phyloP scores from a whole-genome alignment of 371 early-diverging fungal genomes.

The Apophysomyces variabilis region DNA sequence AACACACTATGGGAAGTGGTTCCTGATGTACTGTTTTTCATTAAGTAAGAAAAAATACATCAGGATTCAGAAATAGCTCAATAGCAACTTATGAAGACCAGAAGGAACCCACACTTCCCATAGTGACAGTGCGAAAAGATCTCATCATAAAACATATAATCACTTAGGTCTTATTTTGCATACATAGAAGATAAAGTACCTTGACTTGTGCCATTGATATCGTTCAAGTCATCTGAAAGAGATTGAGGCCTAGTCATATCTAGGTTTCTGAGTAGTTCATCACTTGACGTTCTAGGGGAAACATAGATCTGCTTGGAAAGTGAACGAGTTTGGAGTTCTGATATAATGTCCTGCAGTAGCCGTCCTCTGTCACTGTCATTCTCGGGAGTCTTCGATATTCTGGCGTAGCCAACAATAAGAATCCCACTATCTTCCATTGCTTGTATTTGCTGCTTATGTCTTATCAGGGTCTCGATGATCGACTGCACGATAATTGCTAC shows the following conservation, averaged over 20 bases:
- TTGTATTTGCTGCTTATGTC: neutral
- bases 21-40: too few relatives aligned
- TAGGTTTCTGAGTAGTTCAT: neutral
- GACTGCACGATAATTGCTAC: neutral
- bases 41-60: too few relatives aligned
- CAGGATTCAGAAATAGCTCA: too few relatives aligned
- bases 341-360: neutral
- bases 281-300: neutral
- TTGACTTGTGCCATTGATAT: neutral
- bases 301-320: neutral
- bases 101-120: too few relatives aligned
- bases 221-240: neutral
- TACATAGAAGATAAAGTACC: neutral
- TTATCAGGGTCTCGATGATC: neutral
- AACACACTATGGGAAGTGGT: neutral
- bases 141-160: neutral
- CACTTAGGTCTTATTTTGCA: neutral
- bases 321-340: neutral
- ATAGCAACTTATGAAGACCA: too few relatives aligned
- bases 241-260: neutral
- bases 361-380: neutral
- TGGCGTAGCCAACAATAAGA: neutral
- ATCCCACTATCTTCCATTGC: neutral
- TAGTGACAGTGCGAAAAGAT: neutral
- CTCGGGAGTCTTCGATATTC: neutral